Evolutionary conservation across 345 rosid genomes (phyloP), one percentile per base, ranked within the genome.

Genomic region (Heritiera littoralis): DNA sequence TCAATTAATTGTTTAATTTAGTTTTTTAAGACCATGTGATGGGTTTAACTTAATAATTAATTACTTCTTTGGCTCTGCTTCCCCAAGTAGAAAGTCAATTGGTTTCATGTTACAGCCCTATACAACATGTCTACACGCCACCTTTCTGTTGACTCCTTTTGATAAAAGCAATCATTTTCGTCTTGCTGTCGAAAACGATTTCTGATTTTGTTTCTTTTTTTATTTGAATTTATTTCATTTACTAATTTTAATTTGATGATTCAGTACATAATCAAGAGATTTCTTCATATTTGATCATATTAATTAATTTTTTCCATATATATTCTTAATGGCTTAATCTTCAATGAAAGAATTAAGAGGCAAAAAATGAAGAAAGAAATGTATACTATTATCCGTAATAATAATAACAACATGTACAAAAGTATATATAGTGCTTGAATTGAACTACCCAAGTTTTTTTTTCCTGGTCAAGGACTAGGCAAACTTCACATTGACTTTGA

Each of bases 61-160:
- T 32, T 35, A 12, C 61, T 52, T 55, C 28, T 23, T 23, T 23
- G 28, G 28, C 28, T 23, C 45, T 65, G 40, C 41, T 64, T 13
- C 74, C 77, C 32, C 40, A 14, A 48, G 3, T 64, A 70, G 77
- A 79, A 79, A 68, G 63, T 78, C 67, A 78, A 43, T 28, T 12
- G 9, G 64, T 8, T 55, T 74, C 41, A 40, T 45, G 66, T 59
- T 59, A n/a, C 54, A 43, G 12, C 1, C 61, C n/a, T 70, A 70
- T 23, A 20, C 14, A 74, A 74, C 77, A 56, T 56, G 51, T 58
- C 20, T 12, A 11, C 1, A 20, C 45, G 66, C 41, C 67, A 74
- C 23, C 40, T 32, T n/a, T n/a, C 20, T 56, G 64, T 73, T 73
- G 18, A 71, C 75, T 71, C 23, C 14, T 68, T 65, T 65, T 65